Conservation (phyloP, 1,284 basidiomycete species). For the Austroboletus novae-zelandiae region DNA sequence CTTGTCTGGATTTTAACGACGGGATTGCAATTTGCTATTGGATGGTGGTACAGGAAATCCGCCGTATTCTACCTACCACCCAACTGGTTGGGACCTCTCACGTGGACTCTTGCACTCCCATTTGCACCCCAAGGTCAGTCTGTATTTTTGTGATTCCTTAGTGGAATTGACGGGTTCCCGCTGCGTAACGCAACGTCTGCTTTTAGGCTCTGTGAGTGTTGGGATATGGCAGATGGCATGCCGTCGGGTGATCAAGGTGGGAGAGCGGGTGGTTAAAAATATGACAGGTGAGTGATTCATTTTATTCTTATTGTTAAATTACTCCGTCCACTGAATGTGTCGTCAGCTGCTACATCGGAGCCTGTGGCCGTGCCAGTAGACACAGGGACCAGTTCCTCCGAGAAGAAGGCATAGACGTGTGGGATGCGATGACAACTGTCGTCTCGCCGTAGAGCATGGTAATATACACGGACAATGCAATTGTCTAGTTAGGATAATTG, state of each 20-base stretch:
- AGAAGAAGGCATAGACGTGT: conserved; percentile 17
- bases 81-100: conserved; percentile 83
- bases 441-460: conserved; percentile 3
- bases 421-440: neutral
- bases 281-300: conserved; percentile 20
- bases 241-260: conserved; percentile 69
- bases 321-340: neutral
- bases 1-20: conserved; percentile 81
- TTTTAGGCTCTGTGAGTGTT: conserved; percentile 79
- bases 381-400: conserved; percentile 4
- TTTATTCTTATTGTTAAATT: too few relatives aligned
- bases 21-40: conserved; percentile 77
- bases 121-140: conserved; percentile 72
- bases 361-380: conserved; percentile 19
- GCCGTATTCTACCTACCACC: conserved; percentile 91
- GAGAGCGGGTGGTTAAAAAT: conserved; percentile 69
- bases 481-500: neutral
- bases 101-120: conserved; percentile 81
- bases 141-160: neutral
- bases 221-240: conserved; percentile 92
- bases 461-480: conserved; percentile 1
- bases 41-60: conserved; percentile 85
- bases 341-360: conserved; percentile 17
- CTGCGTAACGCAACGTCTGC: neutral
- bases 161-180: neutral